Percentiles rank a stretch among this genome's conserved stretches.
phyloP scores from a whole-genome alignment of 345 rosid genomes.

The Gossypium rotundifolium region DNA sequence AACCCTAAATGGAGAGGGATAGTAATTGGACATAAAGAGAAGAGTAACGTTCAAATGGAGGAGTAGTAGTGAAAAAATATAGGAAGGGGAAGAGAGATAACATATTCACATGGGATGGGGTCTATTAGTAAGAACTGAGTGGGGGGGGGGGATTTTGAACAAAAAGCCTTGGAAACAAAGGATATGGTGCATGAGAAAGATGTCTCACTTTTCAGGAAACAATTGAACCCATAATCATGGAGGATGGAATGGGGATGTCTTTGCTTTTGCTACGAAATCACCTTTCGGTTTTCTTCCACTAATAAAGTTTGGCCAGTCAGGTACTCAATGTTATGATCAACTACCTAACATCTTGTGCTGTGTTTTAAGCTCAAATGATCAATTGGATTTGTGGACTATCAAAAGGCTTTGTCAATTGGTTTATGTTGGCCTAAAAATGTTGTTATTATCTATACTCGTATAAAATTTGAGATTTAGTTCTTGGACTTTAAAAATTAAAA shows the following conservation, averaged over 20 bases:
- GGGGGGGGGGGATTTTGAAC: neutral
- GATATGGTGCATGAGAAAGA: neutral
- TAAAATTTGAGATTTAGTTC: too few relatives aligned
- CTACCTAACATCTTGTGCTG: neutral
- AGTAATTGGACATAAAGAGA: too few relatives aligned
- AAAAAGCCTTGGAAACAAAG: neutral
- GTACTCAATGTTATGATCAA: neutral
- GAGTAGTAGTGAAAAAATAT: neutral
- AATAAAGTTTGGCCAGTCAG: neutral
- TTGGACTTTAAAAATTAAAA: too few relatives aligned
- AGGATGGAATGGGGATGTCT: slow-evolving; percentile 2
- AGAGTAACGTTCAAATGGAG: too few relatives aligned
- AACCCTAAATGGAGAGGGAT: too few relatives aligned
- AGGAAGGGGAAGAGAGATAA: neutral
- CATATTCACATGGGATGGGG: neutral
- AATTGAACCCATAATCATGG: slow-evolving; percentile 3
- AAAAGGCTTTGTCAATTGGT: neutral
- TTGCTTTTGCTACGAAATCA: neutral
- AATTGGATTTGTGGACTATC: neutral
- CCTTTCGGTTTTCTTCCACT: neutral
- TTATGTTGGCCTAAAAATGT: neutral
- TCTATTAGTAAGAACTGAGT: neutral
- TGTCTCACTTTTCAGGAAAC: slow-evolving; percentile 13
- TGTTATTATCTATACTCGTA: too few relatives aligned
- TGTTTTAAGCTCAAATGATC: neutral